Evolutionary conservation across 208 protist genomes (phyloP).

Genomic region (Acanthamoeba triangularis): DNA sequence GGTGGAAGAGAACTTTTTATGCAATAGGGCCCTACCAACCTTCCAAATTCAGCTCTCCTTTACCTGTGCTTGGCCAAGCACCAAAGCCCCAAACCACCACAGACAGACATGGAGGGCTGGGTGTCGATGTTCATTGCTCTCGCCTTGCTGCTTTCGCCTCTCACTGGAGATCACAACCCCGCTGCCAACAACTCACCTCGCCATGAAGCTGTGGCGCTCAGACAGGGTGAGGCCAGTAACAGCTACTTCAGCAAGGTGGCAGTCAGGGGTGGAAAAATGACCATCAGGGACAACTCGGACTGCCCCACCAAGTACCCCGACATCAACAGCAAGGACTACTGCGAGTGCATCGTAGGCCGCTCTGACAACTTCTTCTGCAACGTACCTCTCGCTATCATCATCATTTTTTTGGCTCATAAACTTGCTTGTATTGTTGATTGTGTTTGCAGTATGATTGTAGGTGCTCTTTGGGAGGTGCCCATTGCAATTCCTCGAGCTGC

Average conservation of each 20-base stretch:
- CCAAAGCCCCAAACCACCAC: neutral
- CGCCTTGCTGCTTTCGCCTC: neutral
- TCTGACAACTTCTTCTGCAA: slow-evolving; percentile 44
- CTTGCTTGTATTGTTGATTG: neutral
- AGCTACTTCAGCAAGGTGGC: neutral
- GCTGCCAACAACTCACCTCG: no score
- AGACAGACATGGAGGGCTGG: neutral
- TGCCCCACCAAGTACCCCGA: neutral
- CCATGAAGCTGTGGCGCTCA: no score
- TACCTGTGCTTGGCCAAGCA: no score
- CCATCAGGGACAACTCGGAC: neutral
- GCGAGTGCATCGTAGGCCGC: slow-evolving; percentile 17
- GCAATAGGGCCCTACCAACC: no score
- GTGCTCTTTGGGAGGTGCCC: neutral
- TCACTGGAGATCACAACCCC: neutral
- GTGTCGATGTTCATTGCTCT: neutral
- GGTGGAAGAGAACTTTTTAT: no score
- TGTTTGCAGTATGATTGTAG: neutral
- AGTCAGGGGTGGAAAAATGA: neutral
- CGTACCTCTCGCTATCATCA: neutral
- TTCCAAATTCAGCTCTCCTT: no score
- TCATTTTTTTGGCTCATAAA: no score
- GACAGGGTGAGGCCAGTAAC: neutral
- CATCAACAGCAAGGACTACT: slow-evolving; percentile 4
- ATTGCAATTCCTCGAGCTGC: neutral